Evolutionary conservation across 2,329 filamentous ascomycete genomes (phyloP).

Genomic region (Diaporthe batatas): DNA sequence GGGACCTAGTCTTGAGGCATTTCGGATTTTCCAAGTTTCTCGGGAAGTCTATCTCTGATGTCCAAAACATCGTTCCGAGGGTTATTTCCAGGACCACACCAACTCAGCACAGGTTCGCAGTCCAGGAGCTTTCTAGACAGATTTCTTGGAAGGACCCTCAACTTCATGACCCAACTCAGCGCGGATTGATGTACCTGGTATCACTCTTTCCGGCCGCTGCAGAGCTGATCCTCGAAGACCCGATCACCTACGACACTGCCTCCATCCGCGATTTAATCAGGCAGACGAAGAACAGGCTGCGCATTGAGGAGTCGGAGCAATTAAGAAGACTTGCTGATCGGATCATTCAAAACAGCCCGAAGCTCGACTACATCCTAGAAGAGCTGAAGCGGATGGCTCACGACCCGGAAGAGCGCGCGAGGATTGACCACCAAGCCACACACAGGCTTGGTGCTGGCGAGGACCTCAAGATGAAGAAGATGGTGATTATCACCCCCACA

Average conservation of each 20-base stretch:
- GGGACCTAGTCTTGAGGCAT: conserved; percentile 4
- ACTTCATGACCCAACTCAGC: not conserved
- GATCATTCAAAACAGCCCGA: conserved; percentile 8
- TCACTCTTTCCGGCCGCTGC: conserved; percentile 37
- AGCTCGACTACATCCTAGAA: conserved; percentile 19
- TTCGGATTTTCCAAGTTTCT: conserved; percentile 20
- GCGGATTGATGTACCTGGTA: conserved; percentile 34
- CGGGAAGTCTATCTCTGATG: conserved; percentile 25
- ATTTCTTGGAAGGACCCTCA: not conserved
- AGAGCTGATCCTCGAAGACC: not conserved
- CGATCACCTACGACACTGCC: not conserved
- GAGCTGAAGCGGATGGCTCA: conserved; percentile 16
- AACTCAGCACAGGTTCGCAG: not conserved
- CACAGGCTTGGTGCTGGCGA: conserved; percentile 2
- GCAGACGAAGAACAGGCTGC: not conserved
- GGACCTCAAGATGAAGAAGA: conserved; percentile 26
- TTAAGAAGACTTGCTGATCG: not conserved
- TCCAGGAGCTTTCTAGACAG: not conserved
- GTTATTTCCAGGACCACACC: conserved; percentile 15
- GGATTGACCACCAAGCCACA: not conserved
- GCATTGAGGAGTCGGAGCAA: not conserved
- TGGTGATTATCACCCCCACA: conserved; percentile 34
- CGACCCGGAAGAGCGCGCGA: not conserved
- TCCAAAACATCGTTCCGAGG: conserved; percentile 13
- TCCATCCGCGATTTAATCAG: not conserved